Conservation (phyloP, 768 basidiomycete species). For the Chalciporus sphaerocephalus region DNA sequence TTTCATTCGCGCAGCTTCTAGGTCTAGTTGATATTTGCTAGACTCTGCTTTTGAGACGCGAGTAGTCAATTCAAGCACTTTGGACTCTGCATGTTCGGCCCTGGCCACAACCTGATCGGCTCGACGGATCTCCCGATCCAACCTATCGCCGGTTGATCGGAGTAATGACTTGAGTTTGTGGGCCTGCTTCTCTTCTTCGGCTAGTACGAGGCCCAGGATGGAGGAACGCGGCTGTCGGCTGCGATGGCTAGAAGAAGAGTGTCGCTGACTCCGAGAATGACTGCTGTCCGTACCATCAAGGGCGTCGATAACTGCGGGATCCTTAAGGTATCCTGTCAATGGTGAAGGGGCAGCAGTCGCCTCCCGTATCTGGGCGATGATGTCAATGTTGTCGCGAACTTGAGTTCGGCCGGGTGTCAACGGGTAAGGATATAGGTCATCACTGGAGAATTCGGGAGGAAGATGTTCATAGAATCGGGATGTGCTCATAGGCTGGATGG, state of each 20-base stretch:
- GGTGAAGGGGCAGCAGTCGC: conserved; percentile 44
- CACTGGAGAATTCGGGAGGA: conserved; percentile 13
- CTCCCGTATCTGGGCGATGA: conserved; percentile 40
- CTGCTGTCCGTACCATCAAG: conserved; percentile 32
- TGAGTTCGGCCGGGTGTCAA: conserved; percentile 1
- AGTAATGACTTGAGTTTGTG: conserved; percentile 51
- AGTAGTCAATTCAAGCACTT: conserved; percentile 38
- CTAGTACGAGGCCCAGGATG: conserved; percentile 41
- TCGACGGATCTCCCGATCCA: conserved; percentile 54
- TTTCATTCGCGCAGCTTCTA: conserved; percentile 38
- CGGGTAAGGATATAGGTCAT: conserved; percentile 13
- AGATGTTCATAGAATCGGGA: conserved; percentile 32
- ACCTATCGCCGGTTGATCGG: conserved; percentile 45
- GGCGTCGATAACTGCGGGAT: conserved; percentile 37
- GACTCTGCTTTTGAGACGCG: conserved; percentile 41
- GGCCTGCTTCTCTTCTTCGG: conserved; percentile 56
- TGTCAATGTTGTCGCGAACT: conserved; percentile 24
- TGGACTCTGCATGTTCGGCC: conserved; percentile 49
- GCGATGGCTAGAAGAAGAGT: conserved; percentile 37
- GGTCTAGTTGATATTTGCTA: conserved; percentile 36
- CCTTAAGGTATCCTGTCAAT: conserved; percentile 40
- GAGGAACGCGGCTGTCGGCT: conserved; percentile 37
- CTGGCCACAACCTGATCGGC: conserved; percentile 49
- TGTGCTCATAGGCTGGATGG: conserved; percentile 19
- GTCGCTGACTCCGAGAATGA: conserved; percentile 26